phyloP scores from a whole-genome alignment of 352 stramenopile species.

The Phytophthora hybrid region DNA sequence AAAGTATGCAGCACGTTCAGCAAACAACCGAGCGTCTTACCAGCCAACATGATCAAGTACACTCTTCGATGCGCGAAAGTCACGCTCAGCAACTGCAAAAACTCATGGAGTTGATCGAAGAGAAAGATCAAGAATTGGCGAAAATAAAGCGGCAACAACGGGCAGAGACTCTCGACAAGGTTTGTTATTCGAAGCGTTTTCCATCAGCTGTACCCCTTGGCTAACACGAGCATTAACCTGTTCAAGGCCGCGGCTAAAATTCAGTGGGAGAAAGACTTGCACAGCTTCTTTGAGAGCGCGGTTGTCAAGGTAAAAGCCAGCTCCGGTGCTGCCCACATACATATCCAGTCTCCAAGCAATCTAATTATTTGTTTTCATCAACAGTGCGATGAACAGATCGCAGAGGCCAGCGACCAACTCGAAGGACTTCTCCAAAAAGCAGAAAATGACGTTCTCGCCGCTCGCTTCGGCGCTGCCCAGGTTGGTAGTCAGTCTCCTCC shows the following conservation, averaged over 20 bases:
- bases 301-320: constrained; percentile 32
- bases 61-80: constrained; percentile 6
- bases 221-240: not conserved
- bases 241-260: constrained; percentile 26
- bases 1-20: constrained; percentile 22
- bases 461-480: constrained; percentile 66
- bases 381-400: constrained; percentile 67
- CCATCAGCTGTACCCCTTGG: not conserved
- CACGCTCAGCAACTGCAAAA: constrained; percentile 34
- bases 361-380: not conserved
- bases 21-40: constrained; percentile 11
- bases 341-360: not conserved
- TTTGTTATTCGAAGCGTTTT: constrained; percentile 9
- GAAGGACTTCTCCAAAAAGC: constrained; percentile 58
- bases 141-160: constrained; percentile 23
- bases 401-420: constrained; percentile 42
- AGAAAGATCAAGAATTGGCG: constrained; percentile 37
- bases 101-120: constrained; percentile 28
- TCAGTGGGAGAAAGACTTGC: constrained; percentile 41
- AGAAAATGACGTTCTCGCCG: constrained; percentile 47
- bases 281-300: constrained; percentile 45
- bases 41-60: constrained; percentile 29
- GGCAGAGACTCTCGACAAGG: constrained; percentile 29
- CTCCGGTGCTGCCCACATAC: not conserved
- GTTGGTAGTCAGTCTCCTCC: constrained; percentile 19